Percentiles rank a stretch among this genome's conserved stretches.
Conservation (phyloP, 305 asterid species). For the Fraxinus xanthoxyloides region DNA sequence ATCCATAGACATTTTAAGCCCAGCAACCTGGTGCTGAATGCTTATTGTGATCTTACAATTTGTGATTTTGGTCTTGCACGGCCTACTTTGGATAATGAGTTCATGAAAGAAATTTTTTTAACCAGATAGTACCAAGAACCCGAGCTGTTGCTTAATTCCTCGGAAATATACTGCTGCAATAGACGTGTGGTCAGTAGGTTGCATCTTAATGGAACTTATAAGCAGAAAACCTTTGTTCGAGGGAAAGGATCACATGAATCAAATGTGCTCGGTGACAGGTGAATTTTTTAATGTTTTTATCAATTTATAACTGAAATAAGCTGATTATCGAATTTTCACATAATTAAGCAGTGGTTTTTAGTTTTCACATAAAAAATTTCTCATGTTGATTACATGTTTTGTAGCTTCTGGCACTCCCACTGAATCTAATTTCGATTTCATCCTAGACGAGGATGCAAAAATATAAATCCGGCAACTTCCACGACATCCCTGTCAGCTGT, state of each 20-base stretch:
- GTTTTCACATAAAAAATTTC: neutral
- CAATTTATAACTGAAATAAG: neutral
- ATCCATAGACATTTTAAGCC: conserved; percentile 91
- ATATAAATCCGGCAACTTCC: conserved; percentile 83
- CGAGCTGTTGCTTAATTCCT: conserved; percentile 71
- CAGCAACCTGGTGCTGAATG: conserved; percentile 75
- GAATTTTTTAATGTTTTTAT: neutral
- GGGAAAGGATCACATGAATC: conserved; percentile 91
- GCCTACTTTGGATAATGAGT: conserved; percentile 61
- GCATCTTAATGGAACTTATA: conserved; percentile 96
- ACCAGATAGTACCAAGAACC: conserved; percentile 97
- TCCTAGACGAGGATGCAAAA: conserved; percentile 73
- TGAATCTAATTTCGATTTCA: conserved; percentile 72
- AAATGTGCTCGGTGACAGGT: conserved; percentile 82
- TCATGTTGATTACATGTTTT: neutral
- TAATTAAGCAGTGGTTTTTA: neutral
- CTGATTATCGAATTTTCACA: neutral
- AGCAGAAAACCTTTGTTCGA: conserved; percentile 80
- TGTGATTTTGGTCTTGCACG: conserved; percentile 93
- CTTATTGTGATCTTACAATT: conserved; percentile 89
- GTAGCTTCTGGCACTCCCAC: conserved; percentile 89
- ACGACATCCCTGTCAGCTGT: conserved; percentile 64
- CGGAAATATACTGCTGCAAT: conserved; percentile 71
- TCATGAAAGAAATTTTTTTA: conserved; percentile 90
- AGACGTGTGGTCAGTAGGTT: conserved; percentile 96